Conservation (phyloP, 805 yeast species). For the Nakazawaea ishiwadae region DNA sequence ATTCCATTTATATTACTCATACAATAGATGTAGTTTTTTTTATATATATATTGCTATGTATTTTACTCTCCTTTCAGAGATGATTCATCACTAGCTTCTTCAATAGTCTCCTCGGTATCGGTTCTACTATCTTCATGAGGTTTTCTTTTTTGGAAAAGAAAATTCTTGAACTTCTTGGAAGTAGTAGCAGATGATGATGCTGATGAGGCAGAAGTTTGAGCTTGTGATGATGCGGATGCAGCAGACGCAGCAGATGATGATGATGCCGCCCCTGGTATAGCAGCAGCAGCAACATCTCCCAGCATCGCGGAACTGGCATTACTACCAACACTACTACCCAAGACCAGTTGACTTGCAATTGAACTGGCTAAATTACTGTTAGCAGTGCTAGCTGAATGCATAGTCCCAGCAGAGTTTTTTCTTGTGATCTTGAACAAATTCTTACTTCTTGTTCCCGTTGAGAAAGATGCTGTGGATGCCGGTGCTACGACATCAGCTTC, state of each 20-base stretch:
- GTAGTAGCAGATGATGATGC: neutral
- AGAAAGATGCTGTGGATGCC: too few relatives aligned
- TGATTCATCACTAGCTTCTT: constrained; percentile 12
- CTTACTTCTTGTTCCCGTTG: too few relatives aligned
- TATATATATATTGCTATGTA: too few relatives aligned
- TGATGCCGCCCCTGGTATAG: too few relatives aligned
- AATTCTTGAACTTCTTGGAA: constrained; percentile 9
- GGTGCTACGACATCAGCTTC: neutral
- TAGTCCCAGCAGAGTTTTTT: constrained; percentile 6
- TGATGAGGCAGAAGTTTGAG: neutral
- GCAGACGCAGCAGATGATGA: too few relatives aligned
- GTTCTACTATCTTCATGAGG: constrained; percentile 1
- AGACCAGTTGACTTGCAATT: neutral
- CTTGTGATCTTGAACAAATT: constrained; percentile 9
- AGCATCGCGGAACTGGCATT: constrained; percentile 3
- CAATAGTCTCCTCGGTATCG: constrained; percentile 9
- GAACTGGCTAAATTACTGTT: neutral
- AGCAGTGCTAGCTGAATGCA: constrained; percentile 2
- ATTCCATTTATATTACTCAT: too few relatives aligned
- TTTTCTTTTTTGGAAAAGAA: constrained; percentile 9
- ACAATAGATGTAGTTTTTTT: neutral
- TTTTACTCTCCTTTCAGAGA: constrained; percentile 1
- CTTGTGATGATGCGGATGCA: too few relatives aligned
- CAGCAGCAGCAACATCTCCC: too few relatives aligned
- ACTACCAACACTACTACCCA: constrained; percentile 1